Evolutionary conservation across 2,329 filamentous ascomycete species (phyloP).

Genomic region (Ophiostoma ulmi): DNA sequence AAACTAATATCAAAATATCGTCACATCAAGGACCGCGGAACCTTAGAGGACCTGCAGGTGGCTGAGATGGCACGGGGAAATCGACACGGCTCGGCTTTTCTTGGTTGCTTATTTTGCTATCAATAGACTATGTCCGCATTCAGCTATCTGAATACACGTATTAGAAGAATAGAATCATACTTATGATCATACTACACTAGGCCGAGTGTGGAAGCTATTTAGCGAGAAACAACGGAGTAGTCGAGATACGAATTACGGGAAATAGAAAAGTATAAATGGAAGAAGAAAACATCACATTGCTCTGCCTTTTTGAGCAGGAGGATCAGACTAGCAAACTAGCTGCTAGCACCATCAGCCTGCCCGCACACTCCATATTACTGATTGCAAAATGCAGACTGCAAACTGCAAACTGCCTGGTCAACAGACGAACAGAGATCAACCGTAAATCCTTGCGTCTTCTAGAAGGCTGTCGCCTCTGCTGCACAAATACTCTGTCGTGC

Average conservation of each 20-base stretch:
- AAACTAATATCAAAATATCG: not conserved
- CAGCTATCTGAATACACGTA: not conserved
- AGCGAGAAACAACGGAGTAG: not conserved
- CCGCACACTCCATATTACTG: not conserved
- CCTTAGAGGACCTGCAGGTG: not conserved
- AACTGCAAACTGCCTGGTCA: not conserved
- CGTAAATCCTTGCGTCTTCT: not conserved
- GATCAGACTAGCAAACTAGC: not conserved
- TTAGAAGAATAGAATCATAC: not conserved
- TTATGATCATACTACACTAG: not conserved
- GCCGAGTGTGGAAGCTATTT: constrained; percentile 2
- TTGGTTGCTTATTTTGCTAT: not conserved
- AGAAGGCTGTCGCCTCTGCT: not conserved
- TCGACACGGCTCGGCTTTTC: constrained; percentile 9
- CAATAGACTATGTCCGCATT: not conserved
- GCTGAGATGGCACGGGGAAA: constrained; percentile 9
- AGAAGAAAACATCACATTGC: not conserved
- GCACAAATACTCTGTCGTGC: not conserved
- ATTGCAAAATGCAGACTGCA: too few species aligned
- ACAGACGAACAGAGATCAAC: not conserved
- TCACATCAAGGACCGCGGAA: not conserved
- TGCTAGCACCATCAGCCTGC: not conserved
- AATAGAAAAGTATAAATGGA: not conserved
- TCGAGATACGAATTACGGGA: too few species aligned
- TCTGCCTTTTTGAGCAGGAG: not conserved